Percentiles rank a stretch among this genome's conserved stretches.
Evolutionary conservation across 805 yeast genomes (phyloP).

Genomic region (Nakazawaea anatomiae): DNA sequence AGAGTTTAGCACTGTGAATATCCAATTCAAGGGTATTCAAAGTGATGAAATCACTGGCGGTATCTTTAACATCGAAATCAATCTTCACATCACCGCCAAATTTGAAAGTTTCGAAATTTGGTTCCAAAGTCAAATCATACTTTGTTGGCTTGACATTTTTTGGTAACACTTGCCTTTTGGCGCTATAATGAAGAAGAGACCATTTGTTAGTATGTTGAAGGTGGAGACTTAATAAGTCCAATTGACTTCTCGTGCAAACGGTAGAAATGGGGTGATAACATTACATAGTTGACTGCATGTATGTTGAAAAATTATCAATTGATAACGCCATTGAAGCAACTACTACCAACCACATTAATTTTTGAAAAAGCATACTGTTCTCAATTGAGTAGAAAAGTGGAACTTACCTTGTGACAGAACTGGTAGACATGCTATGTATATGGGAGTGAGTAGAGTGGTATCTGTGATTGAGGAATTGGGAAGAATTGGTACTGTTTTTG

Average conservation of each 20-base stretch:
- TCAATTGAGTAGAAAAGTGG: no score
- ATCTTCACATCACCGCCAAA: slow-evolving; percentile 52
- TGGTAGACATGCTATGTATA: neutral
- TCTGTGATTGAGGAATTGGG: neutral
- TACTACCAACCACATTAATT: no score
- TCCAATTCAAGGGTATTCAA: slow-evolving; percentile 65
- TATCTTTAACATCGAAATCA: slow-evolving; percentile 46
- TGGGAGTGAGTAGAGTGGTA: neutral
- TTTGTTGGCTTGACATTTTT: slow-evolving; percentile 61
- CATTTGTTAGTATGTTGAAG: neutral
- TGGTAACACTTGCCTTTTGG: slow-evolving; percentile 43
- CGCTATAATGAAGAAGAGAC: neutral
- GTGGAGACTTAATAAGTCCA: neutral
- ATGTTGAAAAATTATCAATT: neutral
- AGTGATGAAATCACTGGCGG: slow-evolving; percentile 34
- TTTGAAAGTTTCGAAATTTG: slow-evolving; percentile 53
- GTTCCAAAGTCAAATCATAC: slow-evolving; percentile 60
- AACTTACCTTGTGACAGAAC: neutral
- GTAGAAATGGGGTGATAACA: no score
- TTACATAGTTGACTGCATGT: neutral
- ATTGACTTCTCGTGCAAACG: no score
- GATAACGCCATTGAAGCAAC: neutral
- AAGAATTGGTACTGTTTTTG: neutral
- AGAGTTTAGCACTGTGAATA: slow-evolving; percentile 39
- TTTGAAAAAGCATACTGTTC: no score